Percentiles rank a stretch among this genome's conserved stretches.
phyloP scores from a whole-genome alignment of 164 flowering plant species.

The Vitis labrusca region DNA sequence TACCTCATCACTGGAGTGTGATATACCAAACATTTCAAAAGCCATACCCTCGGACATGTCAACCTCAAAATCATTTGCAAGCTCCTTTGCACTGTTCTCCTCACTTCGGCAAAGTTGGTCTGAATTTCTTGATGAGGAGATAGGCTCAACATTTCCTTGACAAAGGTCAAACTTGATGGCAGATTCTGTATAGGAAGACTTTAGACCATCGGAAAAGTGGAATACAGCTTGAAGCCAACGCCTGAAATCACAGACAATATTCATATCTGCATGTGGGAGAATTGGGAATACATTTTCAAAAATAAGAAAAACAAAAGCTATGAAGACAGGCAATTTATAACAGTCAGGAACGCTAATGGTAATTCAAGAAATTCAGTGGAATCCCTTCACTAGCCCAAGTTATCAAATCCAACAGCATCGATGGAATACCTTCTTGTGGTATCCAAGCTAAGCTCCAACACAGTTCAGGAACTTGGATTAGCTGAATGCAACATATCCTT shows the following conservation, averaged over 20 bases:
- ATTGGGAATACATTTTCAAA: neutral
- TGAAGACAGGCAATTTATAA: neutral
- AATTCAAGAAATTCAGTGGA: neutral
- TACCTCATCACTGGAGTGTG: conserved; percentile 65
- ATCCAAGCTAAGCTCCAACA: neutral
- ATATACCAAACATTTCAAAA: conserved; percentile 73
- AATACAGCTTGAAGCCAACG: conserved; percentile 96
- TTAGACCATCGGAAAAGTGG: conserved; percentile 18
- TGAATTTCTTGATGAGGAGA: neutral
- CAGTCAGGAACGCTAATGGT: too few relatives aligned
- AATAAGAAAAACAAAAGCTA: neutral
- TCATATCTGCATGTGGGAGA: conserved; percentile 5
- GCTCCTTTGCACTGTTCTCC: conserved; percentile 15
- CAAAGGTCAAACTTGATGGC: conserved; percentile 15
- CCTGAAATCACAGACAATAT: conserved; percentile 42
- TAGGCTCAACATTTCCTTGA: conserved; percentile 17
- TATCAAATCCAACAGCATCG: neutral
- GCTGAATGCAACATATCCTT: too few relatives aligned
- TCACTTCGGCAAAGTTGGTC: neutral
- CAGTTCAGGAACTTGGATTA: neutral
- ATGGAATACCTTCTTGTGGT: neutral
- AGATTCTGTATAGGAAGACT: conserved; percentile 16
- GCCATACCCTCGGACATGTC: conserved; percentile 84
- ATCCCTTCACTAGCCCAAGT: neutral
- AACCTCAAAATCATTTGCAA: conserved; percentile 37